Percentiles rank a stretch among this genome's conserved stretches.
These are phyloP conservation scores for Torulaspora microellipsoides DNA, from an alignment of 805 yeast genomes.

Conservation along the genomic window DNA sequence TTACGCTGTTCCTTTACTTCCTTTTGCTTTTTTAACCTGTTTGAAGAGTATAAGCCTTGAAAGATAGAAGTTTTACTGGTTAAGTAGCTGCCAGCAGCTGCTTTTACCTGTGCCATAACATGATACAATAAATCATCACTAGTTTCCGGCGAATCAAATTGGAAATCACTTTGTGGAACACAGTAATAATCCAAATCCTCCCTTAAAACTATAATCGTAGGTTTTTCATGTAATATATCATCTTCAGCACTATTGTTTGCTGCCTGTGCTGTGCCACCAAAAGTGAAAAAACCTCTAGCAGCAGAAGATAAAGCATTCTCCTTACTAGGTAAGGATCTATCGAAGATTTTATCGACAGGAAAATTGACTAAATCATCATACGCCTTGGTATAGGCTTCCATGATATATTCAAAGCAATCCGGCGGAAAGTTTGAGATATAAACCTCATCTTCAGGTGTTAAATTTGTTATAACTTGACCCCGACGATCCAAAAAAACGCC, in stretches of 20 bases:
- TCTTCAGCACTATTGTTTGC: conserved; percentile 43
- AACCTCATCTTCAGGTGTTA: conserved; percentile 76
- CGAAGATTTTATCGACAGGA: conserved; percentile 39
- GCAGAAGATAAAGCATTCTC: conserved; percentile 18
- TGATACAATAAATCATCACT: conserved; percentile 32
- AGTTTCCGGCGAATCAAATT: conserved; percentile 48
- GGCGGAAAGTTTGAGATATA: conserved; percentile 79
- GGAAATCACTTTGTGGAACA: conserved; percentile 47
- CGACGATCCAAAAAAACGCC: conserved; percentile 78
- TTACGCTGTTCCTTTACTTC: background rate
- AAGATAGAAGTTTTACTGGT: conserved; percentile 58
- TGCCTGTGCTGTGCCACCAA: conserved; percentile 12
- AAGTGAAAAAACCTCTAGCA: conserved; percentile 30
- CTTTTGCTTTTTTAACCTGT: conserved; percentile 25
- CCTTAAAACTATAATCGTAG: conserved; percentile 84
- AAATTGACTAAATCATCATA: conserved; percentile 49
- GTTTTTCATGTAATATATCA: conserved; percentile 69
- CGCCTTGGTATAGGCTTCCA: conserved; percentile 65
- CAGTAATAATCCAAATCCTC: conserved; percentile 94
- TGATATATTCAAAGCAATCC: conserved; percentile 76
- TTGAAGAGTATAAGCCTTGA: conserved; percentile 55
- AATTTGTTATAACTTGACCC: conserved; percentile 72
- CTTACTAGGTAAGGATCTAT: conserved; percentile 22
- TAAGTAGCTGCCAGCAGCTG: conserved; percentile 66
- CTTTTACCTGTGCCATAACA: conserved; percentile 63